Conservation (phyloP, 1,139 yeast genomes). For the Geotrichum citri-aurantii region DNA sequence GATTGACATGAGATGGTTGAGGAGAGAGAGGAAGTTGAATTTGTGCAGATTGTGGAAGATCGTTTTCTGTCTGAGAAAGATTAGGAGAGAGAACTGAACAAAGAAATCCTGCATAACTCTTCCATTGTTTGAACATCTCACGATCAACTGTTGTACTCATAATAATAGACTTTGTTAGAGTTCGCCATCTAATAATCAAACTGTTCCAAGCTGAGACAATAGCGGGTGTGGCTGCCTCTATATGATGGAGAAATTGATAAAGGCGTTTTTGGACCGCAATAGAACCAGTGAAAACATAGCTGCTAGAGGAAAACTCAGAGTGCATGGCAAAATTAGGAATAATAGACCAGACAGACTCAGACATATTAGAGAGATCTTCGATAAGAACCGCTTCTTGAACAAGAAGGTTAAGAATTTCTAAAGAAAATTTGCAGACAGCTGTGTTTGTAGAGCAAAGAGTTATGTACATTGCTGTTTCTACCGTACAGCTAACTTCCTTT, state of each 20-base stretch:
- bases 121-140: slow-evolving; percentile 28
- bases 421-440: slow-evolving; percentile 50
- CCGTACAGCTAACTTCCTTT: slow-evolving; percentile 31
- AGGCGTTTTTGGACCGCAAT: slow-evolving; percentile 71
- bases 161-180: slow-evolving; percentile 33
- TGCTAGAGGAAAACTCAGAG: slow-evolving; percentile 50
- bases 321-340: slow-evolving; percentile 38
- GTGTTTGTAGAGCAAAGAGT: slow-evolving; percentile 54
- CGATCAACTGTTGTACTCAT: slow-evolving; percentile 9
- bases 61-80: slow-evolving; percentile 20
- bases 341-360: slow-evolving; percentile 28
- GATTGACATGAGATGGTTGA: slow-evolving; percentile 17
- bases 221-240: slow-evolving; percentile 55
- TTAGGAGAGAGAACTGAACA: slow-evolving; percentile 37
- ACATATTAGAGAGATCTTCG: slow-evolving; percentile 26
- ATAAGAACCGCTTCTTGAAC: slow-evolving; percentile 38
- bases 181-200: slow-evolving; percentile 48
- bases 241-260: slow-evolving; percentile 47
- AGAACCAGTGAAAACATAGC: slow-evolving; percentile 61
- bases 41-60: neutral
- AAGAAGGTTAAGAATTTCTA: slow-evolving; percentile 46
- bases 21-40: neutral
- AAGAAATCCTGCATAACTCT: slow-evolving; percentile 43
- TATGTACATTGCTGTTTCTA: slow-evolving; percentile 47
- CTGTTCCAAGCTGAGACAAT: slow-evolving; percentile 55